Conservation (phyloP, 768 basidiomycete genomes). For the Lactarius quietus region DNA sequence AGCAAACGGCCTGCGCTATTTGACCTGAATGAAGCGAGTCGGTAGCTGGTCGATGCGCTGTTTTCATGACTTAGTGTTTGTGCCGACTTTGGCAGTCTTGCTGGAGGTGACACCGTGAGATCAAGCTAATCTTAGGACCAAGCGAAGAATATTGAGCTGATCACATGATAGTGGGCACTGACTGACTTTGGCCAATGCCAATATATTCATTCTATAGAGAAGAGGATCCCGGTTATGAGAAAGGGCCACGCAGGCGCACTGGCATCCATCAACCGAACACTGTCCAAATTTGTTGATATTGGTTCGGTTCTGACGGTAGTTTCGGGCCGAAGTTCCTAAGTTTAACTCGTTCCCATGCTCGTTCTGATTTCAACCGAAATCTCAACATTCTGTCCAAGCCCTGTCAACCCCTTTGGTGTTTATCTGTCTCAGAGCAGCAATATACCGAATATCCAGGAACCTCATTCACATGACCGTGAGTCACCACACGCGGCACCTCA, state of each 20-base stretch:
- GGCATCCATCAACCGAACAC: not conserved
- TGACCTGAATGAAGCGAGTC: not conserved
- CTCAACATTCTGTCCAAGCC: not conserved
- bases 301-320: not conserved
- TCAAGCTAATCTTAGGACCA: not conserved
- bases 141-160: too few species aligned
- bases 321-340: not conserved
- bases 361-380: not conserved
- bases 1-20: not conserved
- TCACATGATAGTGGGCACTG: not conserved
- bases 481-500: not conserved
- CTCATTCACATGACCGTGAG: not conserved
- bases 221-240: not conserved
- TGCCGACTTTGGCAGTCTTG: not conserved
- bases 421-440: not conserved
- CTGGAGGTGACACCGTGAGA: not conserved
- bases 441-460: not conserved
- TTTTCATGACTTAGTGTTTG: not conserved
- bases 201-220: not conserved
- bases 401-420: not conserved
- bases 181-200: not conserved
- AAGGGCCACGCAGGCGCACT: not conserved
- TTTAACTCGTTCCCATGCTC: not conserved
- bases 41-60: not conserved
- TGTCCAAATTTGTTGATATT: not conserved